A percentile compares a stretch with the other conserved stretches of the same genome.
Conservation (phyloP, 2,329 filamentous ascomycete species). For the Stemphylium beticola region DNA sequence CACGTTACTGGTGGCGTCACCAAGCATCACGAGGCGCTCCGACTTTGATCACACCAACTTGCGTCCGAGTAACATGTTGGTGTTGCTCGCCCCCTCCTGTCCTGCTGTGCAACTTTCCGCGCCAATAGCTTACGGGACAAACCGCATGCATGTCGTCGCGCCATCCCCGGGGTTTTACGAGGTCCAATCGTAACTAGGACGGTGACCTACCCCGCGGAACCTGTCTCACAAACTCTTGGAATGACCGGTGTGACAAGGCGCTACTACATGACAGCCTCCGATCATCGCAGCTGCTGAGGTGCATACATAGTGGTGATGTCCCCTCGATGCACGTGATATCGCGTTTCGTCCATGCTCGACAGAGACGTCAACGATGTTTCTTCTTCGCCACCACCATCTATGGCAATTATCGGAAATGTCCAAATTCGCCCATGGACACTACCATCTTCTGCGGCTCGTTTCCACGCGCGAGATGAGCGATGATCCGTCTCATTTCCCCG, state of each 20-base stretch:
- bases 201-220: slow-evolving; percentile 8
- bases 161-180: slow-evolving; percentile 26
- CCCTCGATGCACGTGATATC: slow-evolving; percentile 16
- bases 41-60: slow-evolving; percentile 1
- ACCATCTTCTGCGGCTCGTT: background rate
- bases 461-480: slow-evolving; percentile 3
- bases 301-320: background rate
- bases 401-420: background rate
- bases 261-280: background rate
- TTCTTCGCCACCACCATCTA: slow-evolving; percentile 1
- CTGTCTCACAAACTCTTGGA: slow-evolving; percentile 6
- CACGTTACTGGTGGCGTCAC: slow-evolving; percentile 23
- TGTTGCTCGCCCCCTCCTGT: background rate
- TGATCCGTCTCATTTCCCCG: slow-evolving; percentile 6
- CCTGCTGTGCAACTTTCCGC: slow-evolving; percentile 11
- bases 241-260: slow-evolving; percentile 7
- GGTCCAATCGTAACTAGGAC: slow-evolving; percentile 9
- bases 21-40: slow-evolving; percentile 20
- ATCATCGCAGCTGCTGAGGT: slow-evolving; percentile 4
- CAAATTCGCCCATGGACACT: slow-evolving; percentile 1
- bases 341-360: slow-evolving; percentile 10
- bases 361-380: slow-evolving; percentile 11
- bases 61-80: background rate
- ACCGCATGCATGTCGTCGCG: slow-evolving; percentile 25
- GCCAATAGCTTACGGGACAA: slow-evolving; percentile 19